Percentiles rank a stretch among this genome's conserved stretches.
Conservation (phyloP, 345 rosid genomes). For the Mercurialis annua region DNA sequence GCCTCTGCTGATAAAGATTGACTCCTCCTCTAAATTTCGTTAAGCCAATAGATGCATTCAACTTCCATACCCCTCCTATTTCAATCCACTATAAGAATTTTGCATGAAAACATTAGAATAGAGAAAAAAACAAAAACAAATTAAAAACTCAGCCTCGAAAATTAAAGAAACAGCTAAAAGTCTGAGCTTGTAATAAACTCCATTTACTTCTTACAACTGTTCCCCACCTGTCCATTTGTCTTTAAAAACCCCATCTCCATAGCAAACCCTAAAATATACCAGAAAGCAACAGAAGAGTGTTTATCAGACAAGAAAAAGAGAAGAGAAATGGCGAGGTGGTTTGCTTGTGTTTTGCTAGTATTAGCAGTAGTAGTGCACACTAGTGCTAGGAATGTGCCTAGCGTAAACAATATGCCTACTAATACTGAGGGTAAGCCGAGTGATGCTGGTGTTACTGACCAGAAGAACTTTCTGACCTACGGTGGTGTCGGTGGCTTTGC, state of each 20-base stretch:
- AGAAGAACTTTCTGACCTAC: conserved; percentile 61
- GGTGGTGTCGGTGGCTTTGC: conserved; percentile 61
- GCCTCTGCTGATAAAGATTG: not conserved
- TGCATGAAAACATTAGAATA: not conserved
- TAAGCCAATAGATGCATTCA: not conserved
- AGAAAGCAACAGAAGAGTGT: not conserved
- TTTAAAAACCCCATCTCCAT: conserved; percentile 23
- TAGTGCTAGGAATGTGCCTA: conserved; percentile 20
- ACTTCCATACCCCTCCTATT: not conserved
- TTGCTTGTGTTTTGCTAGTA: conserved; percentile 23
- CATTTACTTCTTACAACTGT: conserved; percentile 34
- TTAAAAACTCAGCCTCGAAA: not conserved
- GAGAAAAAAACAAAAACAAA: not conserved
- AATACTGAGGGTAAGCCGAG: conserved; percentile 31
- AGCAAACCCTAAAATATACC: not conserved
- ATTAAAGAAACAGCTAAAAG: not conserved
- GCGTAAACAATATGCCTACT: not conserved
- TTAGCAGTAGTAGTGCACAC: conserved; percentile 30
- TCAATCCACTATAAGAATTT: not conserved
- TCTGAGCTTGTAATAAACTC: conserved; percentile 17
- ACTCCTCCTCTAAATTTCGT: not conserved
- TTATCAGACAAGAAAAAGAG: not conserved
- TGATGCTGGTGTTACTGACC: conserved; percentile 49
- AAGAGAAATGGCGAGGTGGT: conserved; percentile 36
- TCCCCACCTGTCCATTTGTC: conserved; percentile 14